These are phyloP conservation scores for Wallacemonas sp. DNA, from an alignment of 208 protist species.

Conservation along the genomic window DNA sequence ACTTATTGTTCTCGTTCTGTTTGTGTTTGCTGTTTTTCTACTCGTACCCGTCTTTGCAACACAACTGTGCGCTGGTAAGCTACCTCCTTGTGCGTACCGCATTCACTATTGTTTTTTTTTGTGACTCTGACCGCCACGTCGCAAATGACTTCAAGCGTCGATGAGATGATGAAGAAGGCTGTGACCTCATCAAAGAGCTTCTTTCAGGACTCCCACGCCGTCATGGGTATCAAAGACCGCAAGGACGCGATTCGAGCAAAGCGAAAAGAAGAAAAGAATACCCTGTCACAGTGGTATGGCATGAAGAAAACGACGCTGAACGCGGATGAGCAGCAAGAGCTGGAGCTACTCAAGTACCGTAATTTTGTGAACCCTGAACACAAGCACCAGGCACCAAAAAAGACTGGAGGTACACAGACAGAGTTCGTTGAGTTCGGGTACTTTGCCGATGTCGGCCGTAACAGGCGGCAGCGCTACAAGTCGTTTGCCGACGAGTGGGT, in stretches of 20 bases:
- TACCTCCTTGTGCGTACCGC: neutral
- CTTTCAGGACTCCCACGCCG: constrained; percentile 55
- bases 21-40: neutral
- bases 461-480: constrained; percentile 76
- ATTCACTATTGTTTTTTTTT: constrained; percentile 5
- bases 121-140: neutral
- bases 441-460: constrained; percentile 71
- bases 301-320: constrained; percentile 70
- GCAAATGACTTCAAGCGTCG: constrained; percentile 31
- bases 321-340: constrained; percentile 62
- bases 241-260: constrained; percentile 71
- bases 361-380: constrained; percentile 83
- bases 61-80: neutral
- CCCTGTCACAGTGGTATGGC: constrained; percentile 87
- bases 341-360: constrained; percentile 87
- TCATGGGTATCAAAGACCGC: constrained; percentile 68
- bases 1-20: no score
- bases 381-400: constrained; percentile 84
- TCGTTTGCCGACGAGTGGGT: constrained; percentile 91
- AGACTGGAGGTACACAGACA: constrained; percentile 33
- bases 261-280: constrained; percentile 68
- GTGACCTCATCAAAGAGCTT: constrained; percentile 69
- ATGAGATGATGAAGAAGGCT: constrained; percentile 87
- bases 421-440: constrained; percentile 91
- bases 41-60: neutral